phyloP scores from a whole-genome alignment of 1,284 basidiomycete species.

The Fomitopsis pinicola region DNA sequence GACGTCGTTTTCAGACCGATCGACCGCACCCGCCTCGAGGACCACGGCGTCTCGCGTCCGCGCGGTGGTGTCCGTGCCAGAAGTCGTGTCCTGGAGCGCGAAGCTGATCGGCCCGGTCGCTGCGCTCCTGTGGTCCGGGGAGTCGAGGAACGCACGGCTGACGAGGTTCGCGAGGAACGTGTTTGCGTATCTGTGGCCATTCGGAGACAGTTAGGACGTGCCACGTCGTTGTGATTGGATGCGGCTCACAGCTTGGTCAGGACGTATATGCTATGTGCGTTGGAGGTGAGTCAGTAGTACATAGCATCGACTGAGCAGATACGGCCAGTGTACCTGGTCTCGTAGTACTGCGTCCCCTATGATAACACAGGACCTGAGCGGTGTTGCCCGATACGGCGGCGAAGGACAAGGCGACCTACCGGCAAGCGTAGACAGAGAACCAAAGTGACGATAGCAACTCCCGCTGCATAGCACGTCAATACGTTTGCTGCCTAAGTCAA shows the following conservation, averaged over 20 bases:
- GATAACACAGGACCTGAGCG: no score
- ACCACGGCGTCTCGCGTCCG: no score
- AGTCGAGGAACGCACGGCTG: background rate
- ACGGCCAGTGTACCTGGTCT: background rate
- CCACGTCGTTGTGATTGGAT: background rate
- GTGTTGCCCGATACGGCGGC: background rate
- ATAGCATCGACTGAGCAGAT: no score
- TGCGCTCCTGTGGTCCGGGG: no score
- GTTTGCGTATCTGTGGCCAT: background rate
- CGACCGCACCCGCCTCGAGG: no score
- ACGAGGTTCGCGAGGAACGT: background rate
- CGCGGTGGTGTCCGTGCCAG: no score
- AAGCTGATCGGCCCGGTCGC: no score
- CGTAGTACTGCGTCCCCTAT: background rate
- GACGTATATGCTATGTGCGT: background rate
- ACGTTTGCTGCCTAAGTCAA: background rate
- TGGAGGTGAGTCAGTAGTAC: background rate
- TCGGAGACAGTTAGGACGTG: background rate
- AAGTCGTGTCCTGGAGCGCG: no score
- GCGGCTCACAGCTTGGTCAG: background rate
- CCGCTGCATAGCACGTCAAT: background rate
- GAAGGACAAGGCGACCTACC: background rate
- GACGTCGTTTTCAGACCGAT: no score
- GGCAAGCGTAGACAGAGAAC: background rate
- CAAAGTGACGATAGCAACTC: background rate